phyloP scores from a whole-genome alignment of 2,329 filamentous ascomycete genomes.

The Monascus ruber region DNA sequence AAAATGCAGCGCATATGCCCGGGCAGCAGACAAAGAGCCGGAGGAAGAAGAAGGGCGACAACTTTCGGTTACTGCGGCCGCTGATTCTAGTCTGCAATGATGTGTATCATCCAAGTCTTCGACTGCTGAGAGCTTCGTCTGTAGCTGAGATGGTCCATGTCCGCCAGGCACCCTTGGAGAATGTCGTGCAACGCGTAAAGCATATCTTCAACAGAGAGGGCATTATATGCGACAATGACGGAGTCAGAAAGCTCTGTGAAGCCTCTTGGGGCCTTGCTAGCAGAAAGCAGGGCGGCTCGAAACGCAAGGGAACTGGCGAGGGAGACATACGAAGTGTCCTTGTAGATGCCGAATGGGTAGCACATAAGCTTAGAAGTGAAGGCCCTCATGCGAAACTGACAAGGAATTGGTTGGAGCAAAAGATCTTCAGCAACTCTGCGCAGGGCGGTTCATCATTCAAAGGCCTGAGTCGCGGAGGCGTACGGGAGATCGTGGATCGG shows the following conservation, averaged over 20 bases:
- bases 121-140: constrained; percentile 71
- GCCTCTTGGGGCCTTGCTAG: constrained; percentile 53
- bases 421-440: constrained; percentile 42
- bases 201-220: constrained; percentile 79
- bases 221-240: constrained; percentile 78
- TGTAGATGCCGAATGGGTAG: constrained; percentile 56
- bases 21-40: constrained; percentile 13
- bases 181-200: constrained; percentile 71
- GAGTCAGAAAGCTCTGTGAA: constrained; percentile 61
- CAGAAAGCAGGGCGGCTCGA: constrained; percentile 41
- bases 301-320: constrained; percentile 34
- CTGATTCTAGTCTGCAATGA: constrained; percentile 96
- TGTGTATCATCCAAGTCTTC: constrained; percentile 80
- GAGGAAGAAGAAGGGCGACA: constrained; percentile 61
- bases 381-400: constrained; percentile 37
- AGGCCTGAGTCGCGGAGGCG: constrained; percentile 51
- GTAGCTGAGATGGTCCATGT: constrained; percentile 86
- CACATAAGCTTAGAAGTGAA: constrained; percentile 44
- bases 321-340: constrained; percentile 53
- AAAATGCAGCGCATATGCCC: constrained; percentile 46
- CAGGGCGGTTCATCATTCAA: constrained; percentile 43
- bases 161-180: constrained; percentile 75
- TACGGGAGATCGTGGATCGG: constrained; percentile 54
- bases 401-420: constrained; percentile 49
- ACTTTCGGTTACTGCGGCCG: constrained; percentile 75